These are phyloP conservation scores for Yarrowia alimentaria DNA, from an alignment of 805 yeast species.

Conservation along the genomic window DNA sequence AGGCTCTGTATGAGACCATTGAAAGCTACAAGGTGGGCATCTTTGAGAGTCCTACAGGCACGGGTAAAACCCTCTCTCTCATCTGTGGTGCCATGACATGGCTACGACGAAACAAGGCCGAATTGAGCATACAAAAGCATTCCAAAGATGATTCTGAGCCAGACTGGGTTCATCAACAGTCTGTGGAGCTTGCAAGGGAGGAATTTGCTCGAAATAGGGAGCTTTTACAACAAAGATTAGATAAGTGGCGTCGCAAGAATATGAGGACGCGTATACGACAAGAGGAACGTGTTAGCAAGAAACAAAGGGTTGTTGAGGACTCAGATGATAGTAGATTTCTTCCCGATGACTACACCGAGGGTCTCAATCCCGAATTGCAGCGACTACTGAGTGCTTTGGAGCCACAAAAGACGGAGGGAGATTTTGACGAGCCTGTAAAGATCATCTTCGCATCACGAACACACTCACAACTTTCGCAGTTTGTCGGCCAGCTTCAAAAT, in stretches of 20 bases:
- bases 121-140: conserved; percentile 28
- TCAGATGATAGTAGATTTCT: conserved; percentile 39
- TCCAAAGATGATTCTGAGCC: conserved; percentile 50
- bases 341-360: conserved; percentile 11
- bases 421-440: conserved; percentile 41
- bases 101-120: conserved; percentile 55
- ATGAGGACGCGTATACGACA: conserved; percentile 30
- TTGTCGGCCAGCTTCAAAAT: conserved; percentile 57
- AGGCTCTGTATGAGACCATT: conserved; percentile 63
- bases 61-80: conserved; percentile 81
- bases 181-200: conserved; percentile 34
- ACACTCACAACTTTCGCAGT: conserved; percentile 83
- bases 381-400: conserved; percentile 1
- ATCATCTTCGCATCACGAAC: conserved; percentile 81
- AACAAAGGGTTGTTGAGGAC: conserved; percentile 43
- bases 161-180: conserved; percentile 58
- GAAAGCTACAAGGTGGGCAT: conserved; percentile 63
- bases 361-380: neutral
- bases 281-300: neutral
- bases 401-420: conserved; percentile 21
- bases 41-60: conserved; percentile 90
- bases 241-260: conserved; percentile 29
- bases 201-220: conserved; percentile 31
- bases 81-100: conserved; percentile 84
- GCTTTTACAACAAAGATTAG: conserved; percentile 34